Percentiles rank a stretch among this genome's conserved stretches.
Conservation (phyloP, 164 flowering plant genomes). For the Vitis riparia region DNA sequence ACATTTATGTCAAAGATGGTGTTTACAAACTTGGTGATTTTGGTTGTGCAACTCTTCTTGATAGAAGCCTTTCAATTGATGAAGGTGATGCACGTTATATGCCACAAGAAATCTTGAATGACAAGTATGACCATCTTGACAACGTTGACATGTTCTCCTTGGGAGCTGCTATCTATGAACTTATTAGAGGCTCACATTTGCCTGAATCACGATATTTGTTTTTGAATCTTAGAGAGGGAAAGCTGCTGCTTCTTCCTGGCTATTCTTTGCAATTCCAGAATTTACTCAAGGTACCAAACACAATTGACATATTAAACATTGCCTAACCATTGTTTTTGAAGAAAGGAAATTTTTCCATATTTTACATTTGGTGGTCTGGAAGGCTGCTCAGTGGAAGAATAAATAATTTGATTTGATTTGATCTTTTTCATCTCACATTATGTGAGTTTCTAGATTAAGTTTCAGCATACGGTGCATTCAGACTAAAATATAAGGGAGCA, state of each 20-base stretch:
- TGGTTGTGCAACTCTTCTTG: slow-evolving; percentile 85
- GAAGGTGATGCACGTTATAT: slow-evolving; percentile 97
- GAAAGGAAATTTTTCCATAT: too few species aligned
- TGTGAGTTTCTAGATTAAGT: too few species aligned
- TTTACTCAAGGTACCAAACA: slow-evolving; percentile 67
- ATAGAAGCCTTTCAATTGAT: slow-evolving; percentile 78
- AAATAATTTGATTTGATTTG: too few species aligned
- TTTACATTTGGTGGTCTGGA: too few species aligned
- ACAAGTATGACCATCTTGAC: slow-evolving; percentile 76
- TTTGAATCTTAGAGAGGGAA: slow-evolving; percentile 69
- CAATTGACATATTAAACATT: too few species aligned
- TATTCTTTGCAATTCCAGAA: slow-evolving; percentile 82
- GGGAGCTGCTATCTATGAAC: slow-evolving; percentile 82
- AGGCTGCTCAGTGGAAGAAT: too few species aligned
- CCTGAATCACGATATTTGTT: slow-evolving; percentile 70
- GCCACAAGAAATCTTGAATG: slow-evolving; percentile 92
- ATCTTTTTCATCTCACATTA: too few species aligned
- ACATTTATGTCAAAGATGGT: slow-evolving; percentile 86
- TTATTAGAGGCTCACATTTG: slow-evolving; percentile 69
- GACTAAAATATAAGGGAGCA: too few species aligned
- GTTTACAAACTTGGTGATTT: slow-evolving; percentile 94
- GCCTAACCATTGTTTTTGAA: too few species aligned
- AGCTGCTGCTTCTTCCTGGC: slow-evolving; percentile 85
- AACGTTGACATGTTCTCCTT: slow-evolving; percentile 89
- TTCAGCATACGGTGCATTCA: too few species aligned